Percentiles rank a stretch among this genome's conserved stretches.
These are phyloP conservation scores for Psilocybe tampanensis DNA, from an alignment of 768 basidiomycete species.

Conservation along the genomic window DNA sequence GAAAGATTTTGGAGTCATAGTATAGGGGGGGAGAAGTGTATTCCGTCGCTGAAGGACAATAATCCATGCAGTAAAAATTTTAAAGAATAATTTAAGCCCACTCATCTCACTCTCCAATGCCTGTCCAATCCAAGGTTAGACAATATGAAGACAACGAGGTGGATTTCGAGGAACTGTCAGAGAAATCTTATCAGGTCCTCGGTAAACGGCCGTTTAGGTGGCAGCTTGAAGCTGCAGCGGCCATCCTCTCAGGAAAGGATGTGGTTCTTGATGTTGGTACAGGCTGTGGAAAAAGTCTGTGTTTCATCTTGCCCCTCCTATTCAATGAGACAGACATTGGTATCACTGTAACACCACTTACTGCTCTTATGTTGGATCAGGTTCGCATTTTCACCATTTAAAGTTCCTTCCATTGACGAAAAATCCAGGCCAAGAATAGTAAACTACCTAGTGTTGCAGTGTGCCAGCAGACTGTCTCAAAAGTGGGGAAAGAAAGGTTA, in stretches of 20 bases:
- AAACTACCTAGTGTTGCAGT: constrained; percentile 13
- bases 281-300: constrained; percentile 13
- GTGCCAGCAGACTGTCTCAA: constrained; percentile 12
- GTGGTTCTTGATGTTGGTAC: constrained; percentile 22
- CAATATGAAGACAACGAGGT: no score
- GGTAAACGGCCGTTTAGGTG: constrained; percentile 16
- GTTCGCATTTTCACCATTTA: neutral
- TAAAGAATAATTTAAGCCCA: no score
- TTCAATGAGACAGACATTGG: constrained; percentile 13
- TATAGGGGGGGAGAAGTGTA: no score
- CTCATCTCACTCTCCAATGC: no score
- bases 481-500: constrained; percentile 1
- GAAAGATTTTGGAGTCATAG: no score
- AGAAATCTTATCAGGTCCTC: neutral
- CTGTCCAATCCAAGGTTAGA: no score
- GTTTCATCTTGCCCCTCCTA: constrained; percentile 12
- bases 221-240: constrained; percentile 18
- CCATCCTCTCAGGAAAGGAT: constrained; percentile 20
- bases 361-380: constrained; percentile 26
- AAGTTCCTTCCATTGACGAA: neutral
- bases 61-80: no score
- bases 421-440: neutral
- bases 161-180: no score
- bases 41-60: no score
- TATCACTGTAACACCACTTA: constrained; percentile 17